Evolutionary conservation across 2,329 filamentous ascomycete genomes (phyloP).

Genomic region (Cordyceps cicadae): DNA sequence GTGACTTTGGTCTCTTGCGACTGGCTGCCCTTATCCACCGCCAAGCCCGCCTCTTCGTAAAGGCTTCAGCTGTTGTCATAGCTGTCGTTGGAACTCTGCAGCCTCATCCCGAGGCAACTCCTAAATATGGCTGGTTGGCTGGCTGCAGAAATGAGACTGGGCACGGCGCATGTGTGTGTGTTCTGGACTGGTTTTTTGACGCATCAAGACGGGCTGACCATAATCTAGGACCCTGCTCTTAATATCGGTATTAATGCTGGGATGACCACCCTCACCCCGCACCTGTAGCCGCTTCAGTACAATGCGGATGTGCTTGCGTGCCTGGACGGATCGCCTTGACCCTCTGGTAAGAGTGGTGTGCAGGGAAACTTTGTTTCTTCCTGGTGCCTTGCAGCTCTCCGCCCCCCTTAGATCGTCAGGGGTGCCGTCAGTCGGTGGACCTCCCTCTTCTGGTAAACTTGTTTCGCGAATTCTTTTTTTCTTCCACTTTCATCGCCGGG

Average conservation of each 20-base stretch:
- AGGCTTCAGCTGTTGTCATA: not conserved
- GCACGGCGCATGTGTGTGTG: not conserved
- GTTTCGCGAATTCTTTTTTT: not conserved
- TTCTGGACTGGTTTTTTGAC: no score
- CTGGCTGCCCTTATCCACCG: not conserved
- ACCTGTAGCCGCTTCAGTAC: not conserved
- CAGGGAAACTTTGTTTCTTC: not conserved
- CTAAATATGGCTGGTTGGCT: not conserved
- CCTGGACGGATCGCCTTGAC: not conserved
- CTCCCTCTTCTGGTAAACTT: not conserved
- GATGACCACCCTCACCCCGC: not conserved
- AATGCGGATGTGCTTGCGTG: not conserved
- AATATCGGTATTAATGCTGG: not conserved
- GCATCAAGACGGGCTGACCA: no score
- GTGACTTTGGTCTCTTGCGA: not conserved
- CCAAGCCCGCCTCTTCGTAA: not conserved
- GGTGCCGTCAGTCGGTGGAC: not conserved
- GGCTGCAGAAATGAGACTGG: not conserved
- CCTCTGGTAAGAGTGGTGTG: not conserved
- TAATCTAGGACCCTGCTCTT: no score
- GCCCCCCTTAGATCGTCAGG: slow-evolving; percentile 4
- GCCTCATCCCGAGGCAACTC: not conserved
- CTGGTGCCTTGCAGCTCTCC: not conserved
- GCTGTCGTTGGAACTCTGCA: not conserved
- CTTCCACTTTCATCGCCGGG: not conserved